Conservation (phyloP, 108 stramenopile species). For the Epipyxis sp. region DNA sequence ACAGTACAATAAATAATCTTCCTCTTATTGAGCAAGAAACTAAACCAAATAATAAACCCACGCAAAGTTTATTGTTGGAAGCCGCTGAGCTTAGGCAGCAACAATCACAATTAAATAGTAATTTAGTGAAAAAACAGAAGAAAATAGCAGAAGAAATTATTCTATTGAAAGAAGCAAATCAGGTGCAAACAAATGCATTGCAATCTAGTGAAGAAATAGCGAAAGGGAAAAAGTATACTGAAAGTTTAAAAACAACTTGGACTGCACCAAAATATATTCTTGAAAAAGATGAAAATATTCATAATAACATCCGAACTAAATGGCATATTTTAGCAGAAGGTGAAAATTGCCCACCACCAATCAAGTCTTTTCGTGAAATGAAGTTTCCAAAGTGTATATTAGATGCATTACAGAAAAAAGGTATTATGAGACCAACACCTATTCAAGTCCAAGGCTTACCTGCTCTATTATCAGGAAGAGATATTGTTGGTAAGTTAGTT, state of each 20-base stretch:
- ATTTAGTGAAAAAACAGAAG: background rate
- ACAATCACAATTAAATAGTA: background rate
- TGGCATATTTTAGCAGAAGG: slow-evolving; percentile 96
- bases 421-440: slow-evolving; percentile 89
- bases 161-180: slow-evolving; percentile 80
- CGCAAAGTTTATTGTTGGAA: background rate
- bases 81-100: background rate
- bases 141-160: background rate
- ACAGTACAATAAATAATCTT: background rate
- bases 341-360: slow-evolving; percentile 73
- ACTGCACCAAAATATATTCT: slow-evolving; percentile 69
- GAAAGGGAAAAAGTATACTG: slow-evolving; percentile 70
- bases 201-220: slow-evolving; percentile 88
- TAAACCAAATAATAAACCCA: background rate
- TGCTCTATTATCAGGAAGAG: slow-evolving; percentile 86
- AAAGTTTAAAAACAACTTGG: slow-evolving; percentile 82
- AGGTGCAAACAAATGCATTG: slow-evolving; percentile 91
- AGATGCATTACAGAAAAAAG: slow-evolving; percentile 67
- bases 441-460: slow-evolving; percentile 99
- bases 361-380: slow-evolving; percentile 90
- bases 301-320: slow-evolving; percentile 75
- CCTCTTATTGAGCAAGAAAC: background rate
- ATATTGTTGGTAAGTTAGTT: no score
- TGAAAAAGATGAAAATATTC: slow-evolving; percentile 64
- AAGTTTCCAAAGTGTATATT: slow-evolving; percentile 79